Base-by-base conservation (phyloP, 306 rosid species). In the Cicer judaicum region DNA sequence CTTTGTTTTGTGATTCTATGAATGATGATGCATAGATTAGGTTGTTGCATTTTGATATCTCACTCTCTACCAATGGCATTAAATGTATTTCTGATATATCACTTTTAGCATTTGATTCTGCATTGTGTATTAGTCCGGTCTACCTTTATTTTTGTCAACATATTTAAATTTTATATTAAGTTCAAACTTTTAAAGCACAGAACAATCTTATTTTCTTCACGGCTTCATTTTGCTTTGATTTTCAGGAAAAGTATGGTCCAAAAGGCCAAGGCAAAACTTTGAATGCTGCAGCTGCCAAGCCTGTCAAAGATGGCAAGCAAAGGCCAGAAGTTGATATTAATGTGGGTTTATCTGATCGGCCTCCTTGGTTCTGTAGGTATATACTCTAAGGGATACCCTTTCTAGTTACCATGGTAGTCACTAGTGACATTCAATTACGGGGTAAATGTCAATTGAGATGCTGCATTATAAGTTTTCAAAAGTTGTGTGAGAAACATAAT, bases 341-440 rank as follows among this genome's bases (percentile, higher is more conserved):
- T 72, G 95, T 90, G 59, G 97, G 99, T 21, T 85, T 94, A 43
- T 87, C 95, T n/a, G 86, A 91, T n/a, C 86, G 92, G 18, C 94
- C 96, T 19, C 97, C 99, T 0, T 94, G 99, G 97, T 90, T 88
- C 80, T 90, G 97, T 76, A 87, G 99, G 99, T 92, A 84, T 81
- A 36, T 73, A 49, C 29, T 76, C 38, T 16, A 10, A 29, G 61
- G 14, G 19, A 18, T 64, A 48, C 63, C 5, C 69, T 65, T 69
- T 56, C 39, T 68, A 52, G 18, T 60, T 64, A 6, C 11, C 46
- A 14, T 65, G 78, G 42, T 29, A 38, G 43, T 44, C 59, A 34
- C 62, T 5, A n/a, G 13, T 73, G 39, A 61, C 34, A 10, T 62
- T 29, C 16, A 10, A 55, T 63, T 63, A 5, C 7, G 55, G 16